Base-by-base conservation (phyloP, 129 eudicot species). In the Pittosporum tobira region DNA sequence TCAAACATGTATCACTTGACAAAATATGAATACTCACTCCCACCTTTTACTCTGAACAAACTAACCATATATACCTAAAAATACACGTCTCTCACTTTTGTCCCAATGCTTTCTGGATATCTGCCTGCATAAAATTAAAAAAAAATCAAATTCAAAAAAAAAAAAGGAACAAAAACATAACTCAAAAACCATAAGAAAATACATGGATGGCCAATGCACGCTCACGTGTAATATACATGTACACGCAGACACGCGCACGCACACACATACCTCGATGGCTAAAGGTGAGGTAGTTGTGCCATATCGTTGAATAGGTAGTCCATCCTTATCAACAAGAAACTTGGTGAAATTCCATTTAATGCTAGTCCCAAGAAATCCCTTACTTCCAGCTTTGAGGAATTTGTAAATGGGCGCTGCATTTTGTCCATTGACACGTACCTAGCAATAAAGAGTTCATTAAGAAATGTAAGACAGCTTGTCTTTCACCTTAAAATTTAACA, bases 291-390 rank as follows among this genome's bases (percentile, higher is more conserved):
- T 83, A 18, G 85, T 30, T 23, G 98, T 57, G 38, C 75, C 80
- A 62, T 86, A 90, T 29, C 98, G 89, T 21, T 70, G 60, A 20
- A 90, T 61, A 34, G 83, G 94, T 21, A 18, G 69, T 6, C 98
- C 98, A 26, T 86, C 81, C 78, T 86, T 90, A 65, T 83, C 94
- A 57, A 90, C 83, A 27, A 90, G 84, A 70, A 90, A 90, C 83
- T 90, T 90, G 46, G 88, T 79, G 81, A 91, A 91, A 78, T 91
- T 91, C 98, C 98, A 91, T 65, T 91, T 91, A 63, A 91, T 83
- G 52, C 77, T 58, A 27, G 81, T 73, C 12, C 96, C 94, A 29
- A 76, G 70, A 59, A 73, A 68, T 16, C 84, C 84, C 74, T 72
- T 78, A 61, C 87, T 83, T 58, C 80, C 81, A n/a, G 90, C 80